Base-by-base conservation (phyloP, 2,329 filamentous ascomycete genomes). In the Reticulascus tulasneorum region DNA sequence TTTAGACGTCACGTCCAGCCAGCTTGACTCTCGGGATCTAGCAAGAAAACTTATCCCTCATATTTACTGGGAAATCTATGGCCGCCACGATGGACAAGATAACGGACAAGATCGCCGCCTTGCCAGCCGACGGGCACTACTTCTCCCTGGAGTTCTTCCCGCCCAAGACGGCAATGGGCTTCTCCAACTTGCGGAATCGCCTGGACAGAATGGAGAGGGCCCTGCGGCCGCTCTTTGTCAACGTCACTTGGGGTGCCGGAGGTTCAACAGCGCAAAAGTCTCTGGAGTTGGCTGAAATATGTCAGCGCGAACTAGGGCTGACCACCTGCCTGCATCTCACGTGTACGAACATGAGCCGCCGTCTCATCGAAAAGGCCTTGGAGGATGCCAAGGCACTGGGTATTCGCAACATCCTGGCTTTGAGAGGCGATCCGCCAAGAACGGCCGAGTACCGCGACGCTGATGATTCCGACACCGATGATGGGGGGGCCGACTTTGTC, bases 81-180 rank as follows among this genome's bases (percentile, higher is more conserved):
- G 18, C 13, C 15, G 15, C 40, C 48, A 42, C 38, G 44, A 87
- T 87, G 82, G 84, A 89, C 68, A 93, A 86, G 66, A 90, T 96
- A 58, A 94, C 88, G 45, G 85, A 94, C 73, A 95, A 95, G 73
- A 91, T 97, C 58, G 86, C 86, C 65, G 86, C 88, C 44, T 69
- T 98, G 67, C 86, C 87, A 61, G 77, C 83, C 47, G 79, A 86
- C 62, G 77, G 79, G 47, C 81, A 77, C 59, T 97, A 93, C 71
- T 94, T 95, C 66, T 97, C 93, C 30, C 83, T 97, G 64, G 93
- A 98, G 68, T 98, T 98, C 79, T 98, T 98, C 69, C 93, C 93
- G 49, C 93, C 93, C 46, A 98, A 97, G 71, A 98, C 93, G 29
- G 75, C 84, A 44, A 95, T 94, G 82, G 93, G 93, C 47, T 94